phyloP scores from a whole-genome alignment of 2,329 filamentous ascomycete genomes.

The Fusarium incarnatum region DNA sequence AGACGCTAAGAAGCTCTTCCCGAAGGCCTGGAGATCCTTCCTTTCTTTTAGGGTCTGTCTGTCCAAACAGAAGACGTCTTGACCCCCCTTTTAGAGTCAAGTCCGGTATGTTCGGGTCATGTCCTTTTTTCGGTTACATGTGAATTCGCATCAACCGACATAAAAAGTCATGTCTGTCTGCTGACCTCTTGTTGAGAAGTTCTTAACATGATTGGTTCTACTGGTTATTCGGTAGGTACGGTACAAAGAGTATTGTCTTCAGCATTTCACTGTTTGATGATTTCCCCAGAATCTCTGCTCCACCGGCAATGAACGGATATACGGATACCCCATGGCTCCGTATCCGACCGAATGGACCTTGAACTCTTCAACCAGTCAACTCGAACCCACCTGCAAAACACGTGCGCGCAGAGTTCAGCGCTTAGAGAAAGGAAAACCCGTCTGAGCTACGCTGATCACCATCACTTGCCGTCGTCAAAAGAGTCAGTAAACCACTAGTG shows the following conservation, averaged over 20 bases:
- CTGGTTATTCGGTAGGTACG: neutral
- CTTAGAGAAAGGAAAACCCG: neutral
- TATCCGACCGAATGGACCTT: slow-evolving; percentile 3
- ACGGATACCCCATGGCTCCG: neutral
- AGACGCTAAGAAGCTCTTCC: slow-evolving; percentile 20
- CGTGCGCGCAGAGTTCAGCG: slow-evolving; percentile 9
- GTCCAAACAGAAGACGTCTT: slow-evolving; percentile 24
- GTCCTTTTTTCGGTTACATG: slow-evolving; percentile 43
- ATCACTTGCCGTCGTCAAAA: slow-evolving; percentile 15
- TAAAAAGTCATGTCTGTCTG: neutral
- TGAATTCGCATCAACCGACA: slow-evolving; percentile 33
- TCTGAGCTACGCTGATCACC: slow-evolving; percentile 21
- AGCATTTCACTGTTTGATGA: neutral
- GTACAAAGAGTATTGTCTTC: neutral
- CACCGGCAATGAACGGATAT: neutral
- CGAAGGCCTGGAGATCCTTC: slow-evolving; percentile 18
- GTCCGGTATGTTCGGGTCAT: slow-evolving; percentile 14
- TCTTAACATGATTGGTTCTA: neutral
- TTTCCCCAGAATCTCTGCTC: neutral
- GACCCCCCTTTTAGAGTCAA: neutral
- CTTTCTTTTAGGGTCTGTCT: neutral
- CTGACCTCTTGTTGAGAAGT: slow-evolving; percentile 13
- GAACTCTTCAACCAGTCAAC: neutral
- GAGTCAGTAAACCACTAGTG: neutral
- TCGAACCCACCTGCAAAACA: neutral